phyloP scores from a whole-genome alignment of 352 stramenopile genomes.

The Phytopythium mirpurense region DNA sequence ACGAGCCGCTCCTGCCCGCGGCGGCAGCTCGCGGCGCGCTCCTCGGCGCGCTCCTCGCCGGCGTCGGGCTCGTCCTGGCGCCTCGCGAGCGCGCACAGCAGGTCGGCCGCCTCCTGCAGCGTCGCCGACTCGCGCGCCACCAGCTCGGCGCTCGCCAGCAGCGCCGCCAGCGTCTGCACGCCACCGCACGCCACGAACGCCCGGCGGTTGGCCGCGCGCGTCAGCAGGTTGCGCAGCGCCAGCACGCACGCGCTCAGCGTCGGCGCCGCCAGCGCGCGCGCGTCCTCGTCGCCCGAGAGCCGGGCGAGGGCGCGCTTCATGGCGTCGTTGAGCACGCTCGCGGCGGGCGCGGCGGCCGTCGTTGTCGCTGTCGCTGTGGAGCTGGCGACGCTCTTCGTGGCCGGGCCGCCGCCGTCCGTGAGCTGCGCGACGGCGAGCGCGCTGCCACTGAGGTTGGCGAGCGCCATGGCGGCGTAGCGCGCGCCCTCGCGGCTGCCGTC shows the following conservation, averaged over 20 bases:
- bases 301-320: constrained; percentile 52
- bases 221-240: constrained; percentile 70
- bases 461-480: constrained; percentile 53
- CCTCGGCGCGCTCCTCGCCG: not conserved
- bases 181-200: constrained; percentile 60
- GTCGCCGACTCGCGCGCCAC: constrained; percentile 33
- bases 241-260: constrained; percentile 61
- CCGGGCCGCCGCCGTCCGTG: constrained; percentile 27
- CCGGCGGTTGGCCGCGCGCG: constrained; percentile 43
- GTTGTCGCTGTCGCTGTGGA: not conserved
- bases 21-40: constrained; percentile 14
- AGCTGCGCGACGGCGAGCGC: constrained; percentile 51
- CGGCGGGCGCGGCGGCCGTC: constrained; percentile 12
- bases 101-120: constrained; percentile 47
- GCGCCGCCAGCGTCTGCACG: constrained; percentile 53
- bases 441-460: constrained; percentile 62
- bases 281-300: not conserved
- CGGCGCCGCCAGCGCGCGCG: constrained; percentile 5
- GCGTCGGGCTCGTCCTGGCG: constrained; percentile 14
- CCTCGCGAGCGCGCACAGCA: constrained; percentile 64
- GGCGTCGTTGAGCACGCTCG: constrained; percentile 57
- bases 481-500: constrained; percentile 55
- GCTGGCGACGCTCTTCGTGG: not conserved
- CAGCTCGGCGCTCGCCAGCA: constrained; percentile 48
- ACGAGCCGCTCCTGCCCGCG: constrained; percentile 50